A percentile compares a stretch with the other conserved stretches of the same genome.
phyloP scores from a whole-genome alignment of 129 eudicot genomes.

The Chrysanthemum lavandulifolium region DNA sequence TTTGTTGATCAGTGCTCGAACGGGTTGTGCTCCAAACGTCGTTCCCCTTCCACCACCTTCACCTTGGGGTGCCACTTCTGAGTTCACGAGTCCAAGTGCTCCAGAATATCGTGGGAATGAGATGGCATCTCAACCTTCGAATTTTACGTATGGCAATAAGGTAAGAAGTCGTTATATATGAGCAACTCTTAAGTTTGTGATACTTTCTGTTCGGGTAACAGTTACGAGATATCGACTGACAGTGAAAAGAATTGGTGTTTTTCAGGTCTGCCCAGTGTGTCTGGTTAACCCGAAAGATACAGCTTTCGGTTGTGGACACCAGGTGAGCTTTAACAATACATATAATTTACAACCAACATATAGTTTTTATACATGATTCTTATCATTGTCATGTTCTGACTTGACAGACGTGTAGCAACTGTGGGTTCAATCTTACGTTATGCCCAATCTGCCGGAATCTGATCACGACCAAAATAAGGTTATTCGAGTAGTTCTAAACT shows the following conservation, averaged over 20 bases:
- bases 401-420: constrained; percentile 55
- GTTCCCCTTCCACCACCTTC: constrained; percentile 63
- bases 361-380: not conserved
- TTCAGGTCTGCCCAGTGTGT: constrained; percentile 51
- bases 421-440: constrained; percentile 44
- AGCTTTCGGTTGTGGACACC: constrained; percentile 75
- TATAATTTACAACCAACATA: not conserved
- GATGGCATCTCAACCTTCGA: constrained; percentile 32
- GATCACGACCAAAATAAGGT: constrained; percentile 50
- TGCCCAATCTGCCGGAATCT: constrained; percentile 52
- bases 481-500: not conserved
- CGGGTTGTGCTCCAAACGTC: constrained; percentile 37
- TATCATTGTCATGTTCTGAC: not conserved
- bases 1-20: constrained; percentile 36
- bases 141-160: constrained; percentile 37
- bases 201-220: no score
- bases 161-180: constrained; percentile 13
- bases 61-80: constrained; percentile 4
- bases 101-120: constrained; percentile 17
- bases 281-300: constrained; percentile 41
- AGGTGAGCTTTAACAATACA: constrained; percentile 33
- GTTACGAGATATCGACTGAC: no score
- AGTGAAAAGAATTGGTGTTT: not conserved
- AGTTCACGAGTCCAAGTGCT: constrained; percentile 25
- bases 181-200: not conserved